phyloP scores from a whole-genome alignment of 441 rosid species.

The Corymbia citriodora region DNA sequence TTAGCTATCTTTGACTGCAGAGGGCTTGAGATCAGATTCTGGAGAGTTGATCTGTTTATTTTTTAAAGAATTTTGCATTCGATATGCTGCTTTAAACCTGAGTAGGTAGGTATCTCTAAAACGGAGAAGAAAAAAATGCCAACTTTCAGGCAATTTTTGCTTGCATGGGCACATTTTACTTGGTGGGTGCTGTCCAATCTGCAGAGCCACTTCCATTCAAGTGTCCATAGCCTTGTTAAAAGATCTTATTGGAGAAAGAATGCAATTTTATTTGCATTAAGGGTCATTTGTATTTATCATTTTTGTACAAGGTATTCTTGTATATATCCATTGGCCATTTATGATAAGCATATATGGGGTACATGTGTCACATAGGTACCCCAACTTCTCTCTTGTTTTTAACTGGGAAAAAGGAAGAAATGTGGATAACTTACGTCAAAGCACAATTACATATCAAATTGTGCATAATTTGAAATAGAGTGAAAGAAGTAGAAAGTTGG shows the following conservation, averaged over 20 bases:
- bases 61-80: not conserved
- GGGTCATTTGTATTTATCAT: not conserved
- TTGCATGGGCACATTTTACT: not conserved
- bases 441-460: not conserved
- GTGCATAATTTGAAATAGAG: not conserved
- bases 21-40: not conserved
- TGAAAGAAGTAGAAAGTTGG: not conserved
- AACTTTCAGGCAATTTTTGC: not conserved
- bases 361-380: not conserved
- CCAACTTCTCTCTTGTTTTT: not conserved
- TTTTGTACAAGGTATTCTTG: not conserved
- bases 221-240: not conserved
- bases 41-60: not conserved
- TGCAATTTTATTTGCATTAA: not conserved
- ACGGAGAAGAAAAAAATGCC: not conserved
- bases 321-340: not conserved
- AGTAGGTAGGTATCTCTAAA: not conserved
- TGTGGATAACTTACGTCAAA: not conserved
- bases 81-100: not conserved
- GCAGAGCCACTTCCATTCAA: not conserved
- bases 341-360: not conserved
- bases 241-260: not conserved
- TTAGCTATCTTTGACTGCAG: not conserved
- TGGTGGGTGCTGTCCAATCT: not conserved
- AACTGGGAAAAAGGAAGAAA: not conserved